Conservation (phyloP, 192 early-diverging fungal genomes). For the Pilaira anomala region DNA sequence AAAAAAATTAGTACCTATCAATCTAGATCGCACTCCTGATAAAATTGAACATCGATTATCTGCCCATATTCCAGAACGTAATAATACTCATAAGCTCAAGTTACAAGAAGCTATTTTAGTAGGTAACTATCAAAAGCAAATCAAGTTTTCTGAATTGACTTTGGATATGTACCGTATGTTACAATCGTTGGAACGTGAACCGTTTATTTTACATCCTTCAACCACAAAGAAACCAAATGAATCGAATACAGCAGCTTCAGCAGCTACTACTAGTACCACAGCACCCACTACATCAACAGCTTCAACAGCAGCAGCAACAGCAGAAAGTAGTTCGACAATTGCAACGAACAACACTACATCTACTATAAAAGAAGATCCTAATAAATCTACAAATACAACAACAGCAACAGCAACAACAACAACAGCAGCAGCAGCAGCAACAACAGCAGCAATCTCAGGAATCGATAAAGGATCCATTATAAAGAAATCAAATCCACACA, state of each 20-base stretch:
- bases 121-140: slow-evolving; percentile 92
- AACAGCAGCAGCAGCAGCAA: not conserved
- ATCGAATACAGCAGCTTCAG: not conserved
- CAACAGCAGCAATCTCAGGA: not conserved
- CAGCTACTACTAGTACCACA: not conserved
- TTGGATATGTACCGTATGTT: slow-evolving; percentile 96
- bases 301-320: too few relatives aligned
- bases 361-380: not conserved
- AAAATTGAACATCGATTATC: slow-evolving; percentile 54
- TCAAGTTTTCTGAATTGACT: slow-evolving; percentile 96
- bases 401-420: not conserved
- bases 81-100: slow-evolving; percentile 50
- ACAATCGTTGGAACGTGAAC: slow-evolving; percentile 73
- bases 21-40: slow-evolving; percentile 46
- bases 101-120: slow-evolving; percentile 96
- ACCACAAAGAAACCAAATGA: not conserved
- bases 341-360: not conserved
- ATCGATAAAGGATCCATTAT: slow-evolving; percentile 35
- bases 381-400: too few relatives aligned
- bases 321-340: not conserved
- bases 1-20: slow-evolving; percentile 68
- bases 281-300: not conserved
- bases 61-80: slow-evolving; percentile 55
- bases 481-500: slow-evolving; percentile 65
- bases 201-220: not conserved